Evolutionary conservation across 2,329 filamentous ascomycete species (phyloP), one percentile per base, ranked within the genome.

Genomic region (Penicillium sp.): DNA sequence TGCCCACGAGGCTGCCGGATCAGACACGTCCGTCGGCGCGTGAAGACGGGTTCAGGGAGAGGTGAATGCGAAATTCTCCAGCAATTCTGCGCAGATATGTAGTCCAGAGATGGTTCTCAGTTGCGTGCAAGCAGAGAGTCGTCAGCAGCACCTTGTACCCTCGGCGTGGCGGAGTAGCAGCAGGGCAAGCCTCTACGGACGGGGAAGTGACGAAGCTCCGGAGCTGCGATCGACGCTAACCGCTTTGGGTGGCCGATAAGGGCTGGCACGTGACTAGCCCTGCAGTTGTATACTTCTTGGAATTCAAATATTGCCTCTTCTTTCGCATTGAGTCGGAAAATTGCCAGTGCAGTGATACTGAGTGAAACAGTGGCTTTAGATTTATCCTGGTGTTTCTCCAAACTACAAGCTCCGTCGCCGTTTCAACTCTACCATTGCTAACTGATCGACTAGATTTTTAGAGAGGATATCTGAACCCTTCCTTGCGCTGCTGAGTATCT

Each of bases 221-320:
- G 61, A 56, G 57, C 59, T 61, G 49, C 53, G 60, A 62, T 61
- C 52, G 51, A 54, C 54, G 58, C 60, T 62, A 62, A 44, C 60
- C 56, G 27, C 9, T 50, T 61, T 52, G n/a, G 56, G 59, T 41
- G 26, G 32, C 26, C 48, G 54, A 54, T 54, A 57, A 57, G 54
- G 51, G 29, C 26, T 33, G 37, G 10, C 54, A 57, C 54, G 48
- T 54, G 51, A 52, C n/a, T 21, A 46, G 8, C 24, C 43, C 23
- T 43, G 29, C 8, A 9, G 12, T 32, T 15, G n/a, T n/a, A n/a
- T 27, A 27, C 24, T 27, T 6, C 24, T 6, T 27, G n/a, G n/a
- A n/a, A n/a, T n/a, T n/a, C n/a, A n/a, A n/a, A n/a, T n/a, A n/a
- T n/a, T n/a, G n/a, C n/a, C n/a, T n/a, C n/a, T n/a, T n/a, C n/a